Base-by-base conservation (phyloP, 345 rosid genomes). In the Pugionium dolabratum region DNA sequence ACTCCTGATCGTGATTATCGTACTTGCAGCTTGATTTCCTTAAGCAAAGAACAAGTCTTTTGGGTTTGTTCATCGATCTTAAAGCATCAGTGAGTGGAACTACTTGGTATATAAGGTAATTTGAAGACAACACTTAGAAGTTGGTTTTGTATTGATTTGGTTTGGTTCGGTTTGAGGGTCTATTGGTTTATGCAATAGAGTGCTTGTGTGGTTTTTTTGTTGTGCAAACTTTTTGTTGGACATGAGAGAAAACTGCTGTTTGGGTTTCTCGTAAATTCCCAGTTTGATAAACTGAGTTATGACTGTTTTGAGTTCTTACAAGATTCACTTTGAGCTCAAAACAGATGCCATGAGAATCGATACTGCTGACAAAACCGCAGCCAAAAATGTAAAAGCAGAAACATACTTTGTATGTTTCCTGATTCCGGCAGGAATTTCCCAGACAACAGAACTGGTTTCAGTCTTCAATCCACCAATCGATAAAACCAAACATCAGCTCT, bases 1-100 rank as follows among this genome's bases (percentile, higher is more conserved):
- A 71, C 89, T 93, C 49, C 89, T 93, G 78, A 90, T 90, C 11
- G 91, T 90, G 79, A 81, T 93, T 37, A 71, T 90, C 50, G 84
- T 93, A 49, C 96, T 93, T 2, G 85, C 88, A 2, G 95, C 92
- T 56, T 92, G 74, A 87, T 69, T 53, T 51, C 28, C 8, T 4
- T 2, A 37, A 66, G 31, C 43, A 57, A 54, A 54, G 44, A 40
- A 45, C 64, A 37, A 44, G 31, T 54, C 33, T 5, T 45, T 18
- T 27, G 43, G 34, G 35, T 72, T 55, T 65, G 55, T 65, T 52
- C 56, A 30, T 66, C 27, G 45, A 36, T 31, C 51, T 45, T 1
- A 60, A 72, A 44, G 36, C 71, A 36, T 59, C 67, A 36, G 4
- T 5, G 71, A 51, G 37, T 58, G 55, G 18, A 26, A 42, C 46